phyloP scores from a whole-genome alignment of 768 basidiomycete genomes.

The Tulasnella sp. region DNA sequence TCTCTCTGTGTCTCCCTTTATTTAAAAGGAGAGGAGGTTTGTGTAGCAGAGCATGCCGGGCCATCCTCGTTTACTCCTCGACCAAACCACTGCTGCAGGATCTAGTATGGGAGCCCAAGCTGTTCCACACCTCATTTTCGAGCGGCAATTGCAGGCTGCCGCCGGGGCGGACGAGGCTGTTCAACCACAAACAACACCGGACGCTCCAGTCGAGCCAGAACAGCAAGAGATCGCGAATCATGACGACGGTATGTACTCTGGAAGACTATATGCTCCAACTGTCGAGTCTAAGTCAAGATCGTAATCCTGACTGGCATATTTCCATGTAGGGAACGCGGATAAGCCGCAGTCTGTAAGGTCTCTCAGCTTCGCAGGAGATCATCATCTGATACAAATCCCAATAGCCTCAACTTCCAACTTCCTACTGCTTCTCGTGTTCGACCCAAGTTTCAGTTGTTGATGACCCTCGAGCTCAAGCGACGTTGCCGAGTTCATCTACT shows the following conservation, averaged over 20 bases:
- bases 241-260: background rate
- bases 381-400: background rate
- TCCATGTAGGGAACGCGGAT: background rate
- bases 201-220: background rate
- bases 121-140: background rate
- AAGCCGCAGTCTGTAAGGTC: background rate
- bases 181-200: background rate
- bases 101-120: background rate
- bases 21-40: background rate
- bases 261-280: background rate
- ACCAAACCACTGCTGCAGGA: background rate
- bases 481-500: background rate
- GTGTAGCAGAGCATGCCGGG: background rate
- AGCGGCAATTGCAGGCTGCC: background rate
- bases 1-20: background rate
- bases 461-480: background rate
- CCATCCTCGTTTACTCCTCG: background rate
- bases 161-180: background rate
- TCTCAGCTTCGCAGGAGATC: background rate
- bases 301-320: background rate
- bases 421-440: background rate
- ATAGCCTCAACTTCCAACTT: background rate
- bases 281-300: background rate
- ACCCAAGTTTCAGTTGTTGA: background rate
- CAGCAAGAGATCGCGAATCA: background rate